Evolutionary conservation across 345 rosid genomes (phyloP).

Genomic region (Brassica napus): Da-Ae NC_063449.1:26394001-26394500

Average conservation of each 20-base stretch:
- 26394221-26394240: conserved; percentile 96
- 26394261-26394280: neutral
- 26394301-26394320: neutral
- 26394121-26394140: conserved; percentile 99
- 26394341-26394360: conserved; percentile 99
- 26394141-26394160: conserved; percentile 99
- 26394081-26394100: conserved; percentile 84
- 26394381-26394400: conserved; percentile 95
- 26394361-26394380: conserved; percentile 87
- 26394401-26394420: conserved; percentile 93
- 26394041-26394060: conserved; percentile 97
- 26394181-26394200: conserved; percentile 98
- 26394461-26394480: neutral
- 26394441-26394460: conserved; percentile 17
- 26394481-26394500: conserved; percentile 18
- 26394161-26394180: conserved; percentile 95
- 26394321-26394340: conserved; percentile 52
- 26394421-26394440: conserved; percentile 98
- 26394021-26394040: conserved; percentile 94
- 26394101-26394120: conserved; percentile 95
- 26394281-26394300: neutral
- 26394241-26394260: conserved; percentile 71
- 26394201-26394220: conserved; percentile 98
- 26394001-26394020: conserved; percentile 98
- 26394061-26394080: conserved; percentile 92